A percentile compares a stretch with the other conserved stretches of the same genome.
These are phyloP conservation scores for Pleurotus djamor DNA, from an alignment of 768 basidiomycete genomes.

Conservation along the genomic window DNA sequence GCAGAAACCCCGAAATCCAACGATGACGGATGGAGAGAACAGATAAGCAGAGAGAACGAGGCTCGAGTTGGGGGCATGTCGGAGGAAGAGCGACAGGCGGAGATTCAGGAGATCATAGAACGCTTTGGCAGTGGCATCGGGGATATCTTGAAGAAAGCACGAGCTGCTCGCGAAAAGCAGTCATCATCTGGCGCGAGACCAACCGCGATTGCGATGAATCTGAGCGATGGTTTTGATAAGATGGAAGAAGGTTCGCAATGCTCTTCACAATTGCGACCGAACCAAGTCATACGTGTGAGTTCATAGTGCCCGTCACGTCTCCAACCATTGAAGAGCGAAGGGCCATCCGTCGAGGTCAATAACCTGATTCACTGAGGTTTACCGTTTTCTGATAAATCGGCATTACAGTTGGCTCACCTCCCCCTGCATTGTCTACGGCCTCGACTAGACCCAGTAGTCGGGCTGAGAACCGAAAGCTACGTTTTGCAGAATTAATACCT, in stretches of 20 bases:
- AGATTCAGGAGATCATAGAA: conserved; percentile 63
- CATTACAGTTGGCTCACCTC: conserved; percentile 27
- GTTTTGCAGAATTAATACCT: conserved; percentile 75
- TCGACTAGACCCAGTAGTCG: conserved; percentile 61
- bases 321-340: too few relatives aligned
- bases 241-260: too few relatives aligned
- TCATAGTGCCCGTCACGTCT: too few relatives aligned
- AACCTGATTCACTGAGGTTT: too few relatives aligned
- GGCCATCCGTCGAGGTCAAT: too few relatives aligned
- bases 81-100: conserved; percentile 65
- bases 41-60: conserved; percentile 68
- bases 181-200: too few relatives aligned
- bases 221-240: too few relatives aligned
- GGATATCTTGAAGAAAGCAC: conserved; percentile 57
- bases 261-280: too few relatives aligned
- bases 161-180: conserved; percentile 40
- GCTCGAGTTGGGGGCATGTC: conserved; percentile 64
- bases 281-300: too few relatives aligned
- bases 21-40: conserved; percentile 45
- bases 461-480: conserved; percentile 49
- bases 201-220: too few relatives aligned
- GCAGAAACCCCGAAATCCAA: conserved; percentile 5
- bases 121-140: conserved; percentile 68
- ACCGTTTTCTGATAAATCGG: too few relatives aligned
- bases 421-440: conserved; percentile 46